A percentile compares a stretch with the other conserved stretches of the same genome.
Evolutionary conservation across 108 stramenopile species (phyloP).

Genomic region (Nitzschia sp.): DNA sequence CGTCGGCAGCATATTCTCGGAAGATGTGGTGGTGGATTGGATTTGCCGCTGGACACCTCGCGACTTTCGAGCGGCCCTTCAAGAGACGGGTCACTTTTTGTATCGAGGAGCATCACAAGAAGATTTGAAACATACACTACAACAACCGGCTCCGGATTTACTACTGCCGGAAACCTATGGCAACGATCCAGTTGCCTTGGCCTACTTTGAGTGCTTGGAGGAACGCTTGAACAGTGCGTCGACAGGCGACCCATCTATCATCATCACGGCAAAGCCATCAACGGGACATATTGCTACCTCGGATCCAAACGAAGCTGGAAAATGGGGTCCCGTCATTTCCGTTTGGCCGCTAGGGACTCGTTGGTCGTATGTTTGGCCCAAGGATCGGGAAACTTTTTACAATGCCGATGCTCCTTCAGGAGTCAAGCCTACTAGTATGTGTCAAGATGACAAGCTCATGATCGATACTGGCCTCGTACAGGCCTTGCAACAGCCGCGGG

Average conservation of each 20-base stretch:
- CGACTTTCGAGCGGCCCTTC: conserved; percentile 14
- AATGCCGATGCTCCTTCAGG: neutral
- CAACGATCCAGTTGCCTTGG: conserved; percentile 19
- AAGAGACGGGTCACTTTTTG: conserved; percentile 17
- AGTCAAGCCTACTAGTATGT: neutral
- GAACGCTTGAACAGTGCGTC: neutral
- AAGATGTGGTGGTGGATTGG: neutral
- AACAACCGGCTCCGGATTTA: conserved; percentile 30
- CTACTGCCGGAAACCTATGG: conserved; percentile 36
- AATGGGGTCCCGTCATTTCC: conserved; percentile 38
- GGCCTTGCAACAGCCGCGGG: conserved; percentile 8
- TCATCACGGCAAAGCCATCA: conserved; percentile 21
- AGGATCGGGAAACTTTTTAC: conserved; percentile 20
- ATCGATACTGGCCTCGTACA: neutral
- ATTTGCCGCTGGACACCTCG: conserved; percentile 12
- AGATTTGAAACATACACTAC: neutral
- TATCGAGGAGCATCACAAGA: conserved; percentile 18
- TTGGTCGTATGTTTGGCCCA: conserved; percentile 37
- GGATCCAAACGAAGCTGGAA: conserved; percentile 21
- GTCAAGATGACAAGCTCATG: neutral
- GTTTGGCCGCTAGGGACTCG: conserved; percentile 33
- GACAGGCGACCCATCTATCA: neutral
- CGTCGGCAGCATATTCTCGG: no score
- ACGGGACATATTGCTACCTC: conserved; percentile 45
- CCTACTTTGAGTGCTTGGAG: conserved; percentile 36